phyloP scores from a whole-genome alignment of 2,329 filamentous ascomycete species.

The Aureobasidium sp. region DNA sequence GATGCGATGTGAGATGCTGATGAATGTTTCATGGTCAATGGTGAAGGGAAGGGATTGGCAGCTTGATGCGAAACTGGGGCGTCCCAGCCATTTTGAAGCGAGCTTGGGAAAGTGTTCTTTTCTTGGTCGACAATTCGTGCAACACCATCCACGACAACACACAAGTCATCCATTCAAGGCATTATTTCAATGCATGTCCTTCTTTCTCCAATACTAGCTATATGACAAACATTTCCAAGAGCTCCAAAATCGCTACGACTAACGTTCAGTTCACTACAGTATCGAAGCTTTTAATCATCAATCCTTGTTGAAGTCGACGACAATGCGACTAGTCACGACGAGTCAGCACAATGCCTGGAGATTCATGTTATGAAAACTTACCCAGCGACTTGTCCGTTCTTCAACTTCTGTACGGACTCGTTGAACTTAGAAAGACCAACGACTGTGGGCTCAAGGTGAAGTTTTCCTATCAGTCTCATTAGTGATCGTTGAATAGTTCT shows the following conservation, averaged over 20 bases:
- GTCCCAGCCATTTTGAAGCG: too few relatives aligned
- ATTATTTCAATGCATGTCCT: too few relatives aligned
- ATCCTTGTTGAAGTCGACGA: slow-evolving; percentile 44
- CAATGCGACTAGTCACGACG: slow-evolving; percentile 28
- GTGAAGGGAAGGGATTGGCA: too few relatives aligned
- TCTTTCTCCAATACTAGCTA: too few relatives aligned
- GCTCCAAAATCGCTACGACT: not conserved
- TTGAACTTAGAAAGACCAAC: slow-evolving; percentile 39
- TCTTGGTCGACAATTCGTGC: too few relatives aligned
- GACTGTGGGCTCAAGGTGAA: slow-evolving; percentile 30
- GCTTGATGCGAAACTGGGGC: too few relatives aligned
- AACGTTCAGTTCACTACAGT: not conserved
- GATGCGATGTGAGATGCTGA: too few relatives aligned
- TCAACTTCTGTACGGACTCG: slow-evolving; percentile 44
- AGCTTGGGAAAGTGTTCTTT: too few relatives aligned
- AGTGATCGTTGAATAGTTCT: slow-evolving; percentile 20
- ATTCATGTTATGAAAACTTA: not conserved
- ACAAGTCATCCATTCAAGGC: too few relatives aligned
- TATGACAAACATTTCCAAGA: too few relatives aligned
- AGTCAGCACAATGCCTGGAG: not conserved
- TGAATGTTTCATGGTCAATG: too few relatives aligned
- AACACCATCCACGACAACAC: too few relatives aligned
- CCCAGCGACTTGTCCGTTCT: slow-evolving; percentile 43
- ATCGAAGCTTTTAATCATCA: not conserved
- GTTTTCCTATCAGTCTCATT: not conserved